These are phyloP conservation scores for Epichloe festucae DNA, from an alignment of 2,329 filamentous ascomycete species.

Conservation along the genomic window DNA sequence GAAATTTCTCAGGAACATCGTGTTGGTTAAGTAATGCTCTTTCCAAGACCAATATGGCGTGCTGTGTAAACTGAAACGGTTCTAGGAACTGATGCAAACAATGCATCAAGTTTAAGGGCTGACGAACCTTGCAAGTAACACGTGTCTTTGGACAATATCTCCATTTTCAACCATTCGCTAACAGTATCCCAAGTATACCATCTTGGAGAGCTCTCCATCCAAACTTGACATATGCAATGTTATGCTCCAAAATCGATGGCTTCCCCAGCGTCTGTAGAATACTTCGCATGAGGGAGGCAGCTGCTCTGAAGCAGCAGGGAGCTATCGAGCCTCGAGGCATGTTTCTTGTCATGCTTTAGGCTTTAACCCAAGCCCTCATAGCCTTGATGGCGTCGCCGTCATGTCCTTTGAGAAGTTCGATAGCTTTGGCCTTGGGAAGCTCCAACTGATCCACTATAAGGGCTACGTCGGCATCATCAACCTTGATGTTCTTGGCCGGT, in stretches of 20 bases:
- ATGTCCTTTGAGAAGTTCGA: slow-evolving; percentile 57
- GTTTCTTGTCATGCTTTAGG: slow-evolving; percentile 7
- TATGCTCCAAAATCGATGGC: not conserved
- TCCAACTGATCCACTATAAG: slow-evolving; percentile 64
- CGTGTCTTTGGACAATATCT: not conserved
- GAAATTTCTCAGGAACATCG: not conserved
- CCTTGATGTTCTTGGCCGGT: slow-evolving; percentile 52
- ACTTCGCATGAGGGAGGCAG: not conserved
- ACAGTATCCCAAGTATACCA: not conserved
- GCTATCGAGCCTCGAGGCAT: not conserved
- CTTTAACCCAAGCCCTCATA: slow-evolving; percentile 41
- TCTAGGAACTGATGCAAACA: not conserved
- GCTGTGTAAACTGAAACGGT: not conserved
- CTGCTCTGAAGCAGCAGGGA: not conserved
- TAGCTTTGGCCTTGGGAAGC: slow-evolving; percentile 56
- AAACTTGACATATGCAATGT: not conserved
- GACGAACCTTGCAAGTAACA: not conserved
- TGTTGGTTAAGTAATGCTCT: not conserved
- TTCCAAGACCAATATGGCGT: not conserved
- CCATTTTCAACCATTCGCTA: not conserved
- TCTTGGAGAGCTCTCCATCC: not conserved
- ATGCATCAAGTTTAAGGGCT: not conserved
- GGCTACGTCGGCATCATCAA: slow-evolving; percentile 57
- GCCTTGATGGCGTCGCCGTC: slow-evolving; percentile 59
- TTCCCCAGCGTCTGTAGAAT: not conserved